Conservation (phyloP, 163 green algal species). For the Scenedesmus sp. region DNA sequence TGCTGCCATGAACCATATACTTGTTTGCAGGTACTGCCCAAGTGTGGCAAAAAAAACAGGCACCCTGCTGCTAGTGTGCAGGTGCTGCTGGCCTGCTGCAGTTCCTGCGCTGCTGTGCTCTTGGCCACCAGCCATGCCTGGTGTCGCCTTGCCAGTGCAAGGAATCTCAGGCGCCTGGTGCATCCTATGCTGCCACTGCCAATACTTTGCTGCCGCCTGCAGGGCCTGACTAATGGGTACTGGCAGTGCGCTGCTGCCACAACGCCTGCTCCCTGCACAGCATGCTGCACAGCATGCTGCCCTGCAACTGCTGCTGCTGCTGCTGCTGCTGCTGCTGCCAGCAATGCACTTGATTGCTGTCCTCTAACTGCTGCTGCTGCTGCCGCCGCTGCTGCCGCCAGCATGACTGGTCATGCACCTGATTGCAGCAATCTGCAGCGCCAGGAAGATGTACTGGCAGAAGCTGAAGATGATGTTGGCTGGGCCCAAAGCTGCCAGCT, state of each 20-base stretch:
- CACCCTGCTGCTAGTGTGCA: no score
- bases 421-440: slow-evolving; percentile 49
- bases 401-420: not conserved
- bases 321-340: not conserved
- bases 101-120: not conserved
- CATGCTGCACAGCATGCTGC: not conserved
- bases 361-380: not conserved
- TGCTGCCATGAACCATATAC: no score
- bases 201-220: slow-evolving; percentile 37
- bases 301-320: not conserved
- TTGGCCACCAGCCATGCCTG: no score
- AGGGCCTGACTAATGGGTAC: not conserved
- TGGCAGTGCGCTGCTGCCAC: not conserved
- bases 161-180: no score
- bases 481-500: slow-evolving; percentile 85
- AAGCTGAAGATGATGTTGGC: slow-evolving; percentile 85
- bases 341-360: no score
- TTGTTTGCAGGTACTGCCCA: no score
- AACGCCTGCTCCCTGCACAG: not conserved
- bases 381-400: slow-evolving; percentile 15
- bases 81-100: not conserved
- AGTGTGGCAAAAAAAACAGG: no score
- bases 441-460: slow-evolving; percentile 74
- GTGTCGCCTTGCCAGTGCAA: no score
- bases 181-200: no score